These are phyloP conservation scores for Triticum urartu DNA, from an alignment of 176 grass and related monocot genomes.

Conservation along the genomic window DNA sequence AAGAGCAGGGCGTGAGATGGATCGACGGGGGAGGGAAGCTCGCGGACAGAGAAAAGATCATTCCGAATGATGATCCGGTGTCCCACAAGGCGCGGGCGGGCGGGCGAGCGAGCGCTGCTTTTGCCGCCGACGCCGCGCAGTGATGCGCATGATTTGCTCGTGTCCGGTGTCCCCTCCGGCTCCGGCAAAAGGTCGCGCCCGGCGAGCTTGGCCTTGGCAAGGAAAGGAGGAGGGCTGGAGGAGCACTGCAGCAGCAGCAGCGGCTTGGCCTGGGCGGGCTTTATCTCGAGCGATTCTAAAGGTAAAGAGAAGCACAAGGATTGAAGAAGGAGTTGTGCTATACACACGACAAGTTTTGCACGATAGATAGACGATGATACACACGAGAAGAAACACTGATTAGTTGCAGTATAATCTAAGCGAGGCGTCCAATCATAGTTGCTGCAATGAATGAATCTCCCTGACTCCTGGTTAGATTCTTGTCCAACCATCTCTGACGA, in stretches of 20 bases:
- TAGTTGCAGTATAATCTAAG: conserved; percentile 21
- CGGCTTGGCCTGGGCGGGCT: neutral
- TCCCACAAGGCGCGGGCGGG: conserved; percentile 42
- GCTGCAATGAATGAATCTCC: neutral
- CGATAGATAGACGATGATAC: no score
- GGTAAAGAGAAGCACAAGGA: conserved; percentile 15
- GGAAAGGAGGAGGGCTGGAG: conserved; percentile 15
- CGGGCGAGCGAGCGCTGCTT: conserved; percentile 30
- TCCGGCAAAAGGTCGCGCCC: conserved; percentile 33
- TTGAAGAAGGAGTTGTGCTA: neutral
- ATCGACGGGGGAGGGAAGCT: neutral
- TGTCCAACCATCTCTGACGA: neutral
- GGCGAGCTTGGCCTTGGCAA: neutral
- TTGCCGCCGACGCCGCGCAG: conserved; percentile 10
- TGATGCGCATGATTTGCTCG: conserved; percentile 33
- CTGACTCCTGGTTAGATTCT: neutral
- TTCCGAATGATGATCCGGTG: conserved; percentile 33
- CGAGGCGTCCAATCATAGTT: neutral
- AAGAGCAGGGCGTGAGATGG: neutral
- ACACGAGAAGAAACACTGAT: neutral
- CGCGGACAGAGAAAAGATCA: conserved; percentile 17
- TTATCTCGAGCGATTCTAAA: conserved; percentile 22
- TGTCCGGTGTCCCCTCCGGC: conserved; percentile 31
- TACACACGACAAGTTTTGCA: no score
- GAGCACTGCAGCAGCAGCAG: neutral